Evolutionary conservation across 306 rosid genomes (phyloP), one percentile per base, ranked within the genome.

Genomic region (Cucurbita ficifolia): DNA sequence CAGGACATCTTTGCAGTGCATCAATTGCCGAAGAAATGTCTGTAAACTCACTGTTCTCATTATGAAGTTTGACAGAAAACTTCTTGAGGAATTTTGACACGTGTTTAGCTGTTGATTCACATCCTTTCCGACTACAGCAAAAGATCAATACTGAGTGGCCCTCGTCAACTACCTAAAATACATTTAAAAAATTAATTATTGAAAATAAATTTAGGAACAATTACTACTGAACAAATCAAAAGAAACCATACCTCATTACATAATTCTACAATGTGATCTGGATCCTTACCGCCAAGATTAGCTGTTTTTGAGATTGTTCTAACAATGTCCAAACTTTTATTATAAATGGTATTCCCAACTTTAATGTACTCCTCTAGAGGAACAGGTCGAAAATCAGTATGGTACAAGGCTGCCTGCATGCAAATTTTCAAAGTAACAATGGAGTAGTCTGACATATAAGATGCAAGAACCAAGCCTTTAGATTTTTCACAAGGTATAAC

Each of bases 111-210:
- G 98, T 90, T 82, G 98, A 90, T 87, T 94, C 98, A 72, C 98
- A 94, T 75, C 98, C 98, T 85, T 90, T 94, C 64, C 98, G 79
- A 81, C 97, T 94, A 62, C 95, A 90, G 84, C 98, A 94, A 84
- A 94, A 94, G 83, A 94, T 94, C 70, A 94, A 81, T 78, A 90
- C 97, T 2, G 98, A 94, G 50, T 86, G 92, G 42, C 98, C 98
- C 76, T 94, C 96, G 83, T 89, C 97, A 81, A 94, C 97, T 80
- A 94, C 89, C 98, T 94, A 83, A 82, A 65, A 87, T 79, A 80
- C 60, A 78, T 10, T 61, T 63, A 10, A 18, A 65, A 68, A 16
- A 19, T 0, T 40, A 39, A 67, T 45, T 21, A 46, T 67, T 45
- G 42, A 22, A 24, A 21, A 68, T 19, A 68, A 21, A 68, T 43